These are phyloP conservation scores for Microascus cirrosus DNA, from an alignment of 2,329 filamentous ascomycete species.

Conservation along the genomic window DNA sequence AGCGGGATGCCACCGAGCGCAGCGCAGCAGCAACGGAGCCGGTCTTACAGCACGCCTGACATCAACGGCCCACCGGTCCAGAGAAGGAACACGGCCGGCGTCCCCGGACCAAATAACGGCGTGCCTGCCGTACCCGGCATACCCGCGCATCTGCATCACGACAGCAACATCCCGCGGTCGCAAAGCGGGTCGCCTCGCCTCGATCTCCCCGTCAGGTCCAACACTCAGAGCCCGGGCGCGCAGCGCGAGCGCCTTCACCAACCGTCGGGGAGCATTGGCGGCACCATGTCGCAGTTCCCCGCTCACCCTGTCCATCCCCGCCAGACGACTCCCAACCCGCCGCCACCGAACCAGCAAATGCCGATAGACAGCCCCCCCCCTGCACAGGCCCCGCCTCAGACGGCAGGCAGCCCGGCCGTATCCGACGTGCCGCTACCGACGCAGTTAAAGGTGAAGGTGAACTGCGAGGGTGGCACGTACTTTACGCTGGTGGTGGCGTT, in stretches of 20 bases:
- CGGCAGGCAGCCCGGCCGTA: conserved; percentile 19
- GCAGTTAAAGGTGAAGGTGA: conserved; percentile 92
- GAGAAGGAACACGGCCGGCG: conserved; percentile 33
- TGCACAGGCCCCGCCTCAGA: conserved; percentile 28
- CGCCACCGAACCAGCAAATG: conserved; percentile 11
- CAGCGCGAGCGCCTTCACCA: conserved; percentile 50
- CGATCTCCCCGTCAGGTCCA: conserved; percentile 55
- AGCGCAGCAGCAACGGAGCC: conserved; percentile 59
- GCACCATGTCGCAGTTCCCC: conserved; percentile 45
- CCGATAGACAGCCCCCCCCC: conserved; percentile 24
- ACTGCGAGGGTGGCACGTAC: conserved; percentile 75
- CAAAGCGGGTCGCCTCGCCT: conserved; percentile 70
- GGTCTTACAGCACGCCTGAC: conserved; percentile 92
- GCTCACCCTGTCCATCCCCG: conserved; percentile 40
- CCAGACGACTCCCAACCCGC: conserved; percentile 29
- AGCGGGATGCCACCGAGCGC: conserved; percentile 55
- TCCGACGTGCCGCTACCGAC: conserved; percentile 46
- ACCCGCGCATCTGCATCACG: conserved; percentile 56
- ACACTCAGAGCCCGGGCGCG: conserved; percentile 59
- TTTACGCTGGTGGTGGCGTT: conserved; percentile 93
- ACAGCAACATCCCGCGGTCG: conserved; percentile 61
- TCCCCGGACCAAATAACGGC: conserved; percentile 35
- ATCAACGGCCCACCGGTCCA: conserved; percentile 62
- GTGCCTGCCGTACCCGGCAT: conserved; percentile 69
- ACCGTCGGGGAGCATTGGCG: conserved; percentile 35